Evolutionary conservation across 805 yeast genomes (phyloP), one percentile per base, ranked within the genome.

Genomic region (Ogataea sp.): DNA sequence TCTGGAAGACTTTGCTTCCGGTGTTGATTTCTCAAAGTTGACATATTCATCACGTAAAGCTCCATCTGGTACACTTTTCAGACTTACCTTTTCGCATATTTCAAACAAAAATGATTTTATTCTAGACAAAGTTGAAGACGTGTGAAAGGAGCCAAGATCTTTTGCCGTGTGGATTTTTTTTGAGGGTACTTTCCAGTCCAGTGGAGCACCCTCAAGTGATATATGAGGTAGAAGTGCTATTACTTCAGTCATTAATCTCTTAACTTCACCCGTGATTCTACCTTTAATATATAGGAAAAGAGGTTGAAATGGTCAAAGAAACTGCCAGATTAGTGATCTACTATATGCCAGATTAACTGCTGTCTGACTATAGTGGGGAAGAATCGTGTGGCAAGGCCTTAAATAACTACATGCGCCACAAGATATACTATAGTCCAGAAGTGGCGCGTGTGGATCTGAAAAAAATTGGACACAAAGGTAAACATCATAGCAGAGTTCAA

Each of bases 81-180:
- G 43, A n/a, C 64, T 56, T n/a, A 70, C 63, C 35, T 66, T 48
- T 3, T 49, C 42, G 4, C 70, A 61, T 20, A 73, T 67, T 27
- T 56, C 51, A 9, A 62, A 54, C 6, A 73, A 39, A 6, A 65
- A 48, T 16, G 47, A 47, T 32, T 65, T 60, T 3, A 75, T 47
- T 32, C 73, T 64, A 4, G 49, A 47, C 14, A 70, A 45, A 1
- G 78, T 73, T 0, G 59, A 44, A 7, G 80, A 73, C 10, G 54
- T 48, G 20, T 70, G 75, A 52, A 75, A 75, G 8, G 50, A 44
- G 3, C 51, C 54, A 0, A 73, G 64, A 7, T 68, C 72, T 16
- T 52, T 51, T 2, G 68, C 45, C 35, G 68, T 71, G 39, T 67
- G 59, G 24, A 75, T 75, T 32, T 65, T 55, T 46, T 74, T 75